These are phyloP conservation scores for Trapa incisa DNA, from an alignment of 345 rosid species.

Conservation along the genomic window DNA sequence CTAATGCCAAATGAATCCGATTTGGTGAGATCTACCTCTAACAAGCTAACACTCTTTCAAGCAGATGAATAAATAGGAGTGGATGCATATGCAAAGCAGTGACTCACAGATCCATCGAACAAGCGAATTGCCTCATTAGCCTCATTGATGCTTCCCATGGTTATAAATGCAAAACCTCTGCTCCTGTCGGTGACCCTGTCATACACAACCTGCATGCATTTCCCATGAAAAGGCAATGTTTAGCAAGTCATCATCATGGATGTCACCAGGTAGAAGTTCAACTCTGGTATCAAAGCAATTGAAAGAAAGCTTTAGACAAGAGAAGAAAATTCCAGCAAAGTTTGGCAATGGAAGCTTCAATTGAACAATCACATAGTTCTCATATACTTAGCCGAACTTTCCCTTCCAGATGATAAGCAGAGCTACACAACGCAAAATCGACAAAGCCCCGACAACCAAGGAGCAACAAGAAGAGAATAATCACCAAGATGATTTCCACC, in stretches of 20 bases:
- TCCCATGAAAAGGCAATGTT: neutral
- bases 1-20: neutral
- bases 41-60: neutral
- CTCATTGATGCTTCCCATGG: conserved; percentile 63
- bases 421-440: neutral
- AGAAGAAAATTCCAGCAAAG: neutral
- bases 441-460: neutral
- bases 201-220: conserved; percentile 46
- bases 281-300: neutral
- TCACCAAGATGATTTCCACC: neutral
- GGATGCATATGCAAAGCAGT: neutral
- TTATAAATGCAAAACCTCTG: conserved; percentile 88
- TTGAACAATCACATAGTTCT: neutral
- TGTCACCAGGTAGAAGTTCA: neutral
- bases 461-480: too few relatives aligned
- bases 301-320: neutral
- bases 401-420: neutral
- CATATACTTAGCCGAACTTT: neutral
- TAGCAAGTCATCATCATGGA: neutral
- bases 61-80: neutral
- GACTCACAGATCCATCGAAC: conserved; percentile 76
- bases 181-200: conserved; percentile 83
- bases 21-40: conserved; percentile 15
- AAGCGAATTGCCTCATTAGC: conserved; percentile 73
- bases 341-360: neutral